Base-by-base conservation (phyloP, 805 yeast genomes). In the Clavispora vitiphila region DNA sequence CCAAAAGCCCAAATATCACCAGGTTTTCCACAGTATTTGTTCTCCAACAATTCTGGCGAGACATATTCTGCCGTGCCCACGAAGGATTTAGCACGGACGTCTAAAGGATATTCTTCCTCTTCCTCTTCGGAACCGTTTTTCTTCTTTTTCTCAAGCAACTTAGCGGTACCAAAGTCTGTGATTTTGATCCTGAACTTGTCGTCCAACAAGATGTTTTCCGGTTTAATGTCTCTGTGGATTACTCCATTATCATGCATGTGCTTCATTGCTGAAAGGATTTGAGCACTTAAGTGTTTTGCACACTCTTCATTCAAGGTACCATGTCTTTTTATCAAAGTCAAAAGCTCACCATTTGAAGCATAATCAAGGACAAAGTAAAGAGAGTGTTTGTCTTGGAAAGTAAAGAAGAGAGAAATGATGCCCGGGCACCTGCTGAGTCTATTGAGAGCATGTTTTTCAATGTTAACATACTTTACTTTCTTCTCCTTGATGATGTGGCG, bases 51-150 rank as follows among this genome's bases (percentile, higher is more conserved):
- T 54, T 86, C 95, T 0, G 95, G 95, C 0, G 90, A 81, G 6
- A 85, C 90, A 53, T 84, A 84, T 52, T 84, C 91, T 0, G 91
- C 91, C 0, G 91, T 85, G 4, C 95, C 95, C 22, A 86, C 95
- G 64, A 86, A 86, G 0, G 93, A 85, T 49, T 77, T 81, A 5
- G 93, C 89, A 52, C 80, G 72, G 1, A 80, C 78, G 53, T 83
- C 83, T 12, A 72, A 55, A 8, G 90, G 89, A 54, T 79, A 84
- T 8, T 62, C 66, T 29, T 76, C 80, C 16, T 48, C 46, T 10
- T 29, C 46, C 10, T 29, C 51, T 9, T 51, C 50, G n/a, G 71
- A 62, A 15, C 57, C 64, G 41, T 55, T 49, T 2, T 61, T 69
- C 19, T 68, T 69, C 25, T 65, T 65, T 42, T 67, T 66, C n/a